These are phyloP conservation scores for Lipomyces yarrowii DNA, from an alignment of 1,139 yeast genomes.

Conservation along the genomic window DNA sequence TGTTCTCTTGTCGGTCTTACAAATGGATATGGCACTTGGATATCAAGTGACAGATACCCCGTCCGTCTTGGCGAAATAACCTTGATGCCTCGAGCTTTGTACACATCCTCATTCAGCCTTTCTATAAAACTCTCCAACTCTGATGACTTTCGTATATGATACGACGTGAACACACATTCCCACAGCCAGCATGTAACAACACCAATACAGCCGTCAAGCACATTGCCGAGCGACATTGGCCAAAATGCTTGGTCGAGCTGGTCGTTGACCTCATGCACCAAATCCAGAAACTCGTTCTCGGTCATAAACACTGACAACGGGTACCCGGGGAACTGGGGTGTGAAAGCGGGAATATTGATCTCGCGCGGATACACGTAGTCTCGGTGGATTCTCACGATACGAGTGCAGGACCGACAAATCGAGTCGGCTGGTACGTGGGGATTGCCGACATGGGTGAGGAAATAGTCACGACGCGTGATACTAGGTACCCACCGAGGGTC, in stretches of 20 bases:
- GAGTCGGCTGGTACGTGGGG: constrained; percentile 6
- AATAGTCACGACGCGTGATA: constrained; percentile 3
- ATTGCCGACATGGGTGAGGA: constrained; percentile 11
- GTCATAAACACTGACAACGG: constrained; percentile 12
- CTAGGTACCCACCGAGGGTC: constrained; percentile 19
- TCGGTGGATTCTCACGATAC: constrained; percentile 14
- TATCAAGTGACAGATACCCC: constrained; percentile 14
- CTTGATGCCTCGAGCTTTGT: constrained; percentile 4
- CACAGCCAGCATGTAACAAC: constrained; percentile 9
- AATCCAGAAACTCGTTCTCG: constrained; percentile 10
- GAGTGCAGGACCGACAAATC: background rate
- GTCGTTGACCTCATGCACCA: constrained; percentile 9
- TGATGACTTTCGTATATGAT: background rate
- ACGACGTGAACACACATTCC: constrained; percentile 8
- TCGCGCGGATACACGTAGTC: constrained; percentile 2
- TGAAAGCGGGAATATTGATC: constrained; percentile 6
- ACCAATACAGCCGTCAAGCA: constrained; percentile 7
- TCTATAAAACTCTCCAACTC: constrained; percentile 13
- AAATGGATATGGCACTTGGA: constrained; percentile 15
- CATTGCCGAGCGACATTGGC: constrained; percentile 7
- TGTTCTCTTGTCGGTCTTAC: background rate
- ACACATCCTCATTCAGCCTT: constrained; percentile 1
- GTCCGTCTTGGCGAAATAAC: constrained; percentile 7
- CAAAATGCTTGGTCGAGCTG: constrained; percentile 8
- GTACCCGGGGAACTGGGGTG: constrained; percentile 9